These are phyloP conservation scores for Cladophialophora immunda DNA, from an alignment of 2,329 filamentous ascomycete genomes.

Conservation along the genomic window DNA sequence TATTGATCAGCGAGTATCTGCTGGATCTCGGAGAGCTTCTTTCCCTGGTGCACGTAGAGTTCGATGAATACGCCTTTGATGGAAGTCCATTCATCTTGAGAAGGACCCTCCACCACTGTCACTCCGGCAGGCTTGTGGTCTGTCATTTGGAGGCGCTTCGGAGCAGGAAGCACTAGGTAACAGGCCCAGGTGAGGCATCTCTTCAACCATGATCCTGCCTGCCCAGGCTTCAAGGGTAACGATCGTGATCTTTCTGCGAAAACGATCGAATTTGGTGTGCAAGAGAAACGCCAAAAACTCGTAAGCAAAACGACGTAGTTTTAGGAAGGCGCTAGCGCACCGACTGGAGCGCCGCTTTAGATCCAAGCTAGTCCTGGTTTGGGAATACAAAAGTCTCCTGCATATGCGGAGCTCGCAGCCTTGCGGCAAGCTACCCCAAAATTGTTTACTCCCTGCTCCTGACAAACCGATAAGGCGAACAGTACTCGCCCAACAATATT, in stretches of 20 bases:
- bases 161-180: background rate
- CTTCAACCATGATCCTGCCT: background rate
- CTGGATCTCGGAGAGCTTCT: slow-evolving; percentile 17
- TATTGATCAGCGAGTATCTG: slow-evolving; percentile 19
- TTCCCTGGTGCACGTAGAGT: slow-evolving; percentile 23
- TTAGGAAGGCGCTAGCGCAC: slow-evolving; percentile 1
- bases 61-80: slow-evolving; percentile 25
- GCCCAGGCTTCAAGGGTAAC: background rate
- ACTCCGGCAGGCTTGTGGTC: background rate
- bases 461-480: background rate
- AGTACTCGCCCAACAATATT: background rate
- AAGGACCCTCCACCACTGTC: slow-evolving; percentile 22
- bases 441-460: background rate
- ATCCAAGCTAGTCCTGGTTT: background rate
- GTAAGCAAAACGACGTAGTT: background rate
- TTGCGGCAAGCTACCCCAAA: background rate
- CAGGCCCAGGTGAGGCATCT: background rate
- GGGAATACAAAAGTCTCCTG: slow-evolving; percentile 20
- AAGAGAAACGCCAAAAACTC: background rate
- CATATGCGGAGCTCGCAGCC: slow-evolving; percentile 10
- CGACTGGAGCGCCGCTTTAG: background rate
- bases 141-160: background rate
- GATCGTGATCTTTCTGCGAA: background rate
- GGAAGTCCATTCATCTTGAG: slow-evolving; percentile 15
- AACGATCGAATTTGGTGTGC: background rate